Conservation (phyloP, 345 rosid species). For the Brassica juncea region DNA sequence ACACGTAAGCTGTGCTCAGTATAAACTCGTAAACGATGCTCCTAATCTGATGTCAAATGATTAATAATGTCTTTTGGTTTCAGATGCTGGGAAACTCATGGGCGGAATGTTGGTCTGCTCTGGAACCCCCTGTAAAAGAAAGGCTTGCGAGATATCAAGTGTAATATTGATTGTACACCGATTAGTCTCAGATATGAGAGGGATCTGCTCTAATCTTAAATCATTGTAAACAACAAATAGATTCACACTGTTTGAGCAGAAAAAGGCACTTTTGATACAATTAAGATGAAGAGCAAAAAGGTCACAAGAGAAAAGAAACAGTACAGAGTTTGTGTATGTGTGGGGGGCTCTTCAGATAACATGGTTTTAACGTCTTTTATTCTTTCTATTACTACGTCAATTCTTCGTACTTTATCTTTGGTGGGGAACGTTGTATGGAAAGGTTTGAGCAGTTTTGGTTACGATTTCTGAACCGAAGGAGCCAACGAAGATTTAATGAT, state of each 20-base stretch:
- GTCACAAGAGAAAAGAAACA: constrained; percentile 11
- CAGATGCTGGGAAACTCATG: constrained; percentile 92
- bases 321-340: constrained; percentile 27
- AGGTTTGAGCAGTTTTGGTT: neutral
- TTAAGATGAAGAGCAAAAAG: constrained; percentile 31
- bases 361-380: neutral
- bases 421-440: neutral
- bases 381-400: neutral
- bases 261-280: constrained; percentile 19
- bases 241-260: constrained; percentile 24
- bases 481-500: neutral
- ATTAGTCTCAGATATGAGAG: constrained; percentile 14
- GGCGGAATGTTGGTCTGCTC: constrained; percentile 80
- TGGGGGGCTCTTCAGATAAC: constrained; percentile 26
- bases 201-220: neutral
- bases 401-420: neutral
- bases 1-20: constrained; percentile 50
- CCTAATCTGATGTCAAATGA: constrained; percentile 1
- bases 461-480: neutral
- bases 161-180: constrained; percentile 33
- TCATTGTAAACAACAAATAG: constrained; percentile 22
- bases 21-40: neutral
- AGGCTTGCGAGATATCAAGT: constrained; percentile 80
- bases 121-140: constrained; percentile 88
- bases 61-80: neutral